These are phyloP conservation scores for Saxophila tyrrhenica DNA, from an alignment of 495 filamentous ascomycete genomes.

Conservation along the genomic window DNA sequence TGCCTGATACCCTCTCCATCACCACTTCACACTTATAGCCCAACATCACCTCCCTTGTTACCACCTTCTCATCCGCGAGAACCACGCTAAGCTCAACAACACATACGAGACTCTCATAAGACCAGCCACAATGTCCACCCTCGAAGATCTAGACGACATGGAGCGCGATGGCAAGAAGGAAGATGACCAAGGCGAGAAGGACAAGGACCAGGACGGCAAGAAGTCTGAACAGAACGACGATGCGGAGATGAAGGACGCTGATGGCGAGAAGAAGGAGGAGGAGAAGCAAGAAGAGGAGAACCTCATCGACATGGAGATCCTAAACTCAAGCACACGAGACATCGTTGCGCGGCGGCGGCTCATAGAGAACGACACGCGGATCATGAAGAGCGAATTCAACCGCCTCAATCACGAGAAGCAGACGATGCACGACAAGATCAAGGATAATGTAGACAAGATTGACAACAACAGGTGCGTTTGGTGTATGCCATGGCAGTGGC, in stretches of 20 bases:
- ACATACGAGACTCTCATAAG: too few relatives aligned
- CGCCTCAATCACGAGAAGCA: slow-evolving; percentile 89
- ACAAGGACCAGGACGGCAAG: slow-evolving; percentile 23
- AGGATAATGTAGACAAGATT: slow-evolving; percentile 97
- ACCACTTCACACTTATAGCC: not conserved
- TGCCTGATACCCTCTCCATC: not conserved
- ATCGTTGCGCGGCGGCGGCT: slow-evolving; percentile 77
- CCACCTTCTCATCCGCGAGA: not conserved
- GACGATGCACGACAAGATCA: slow-evolving; percentile 94
- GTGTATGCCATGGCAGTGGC: not conserved
- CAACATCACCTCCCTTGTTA: not conserved
- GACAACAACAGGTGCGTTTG: slow-evolving; percentile 82
- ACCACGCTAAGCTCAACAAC: not conserved
- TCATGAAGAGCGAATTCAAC: slow-evolving; percentile 97
- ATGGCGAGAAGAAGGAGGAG: slow-evolving; percentile 52
- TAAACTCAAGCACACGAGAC: slow-evolving; percentile 82
- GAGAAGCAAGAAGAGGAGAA: slow-evolving; percentile 51
- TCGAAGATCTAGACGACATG: slow-evolving; percentile 72
- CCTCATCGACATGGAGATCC: slow-evolving; percentile 78
- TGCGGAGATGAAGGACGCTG: slow-evolving; percentile 80
- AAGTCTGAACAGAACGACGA: slow-evolving; percentile 51
- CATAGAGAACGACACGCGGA: slow-evolving; percentile 91
- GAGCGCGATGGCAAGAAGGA: slow-evolving; percentile 65
- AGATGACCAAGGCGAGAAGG: slow-evolving; percentile 10
- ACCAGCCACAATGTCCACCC: slow-evolving; percentile 90